Conservation (phyloP, 2,329 filamentous ascomycete genomes). For the Cytospora piceicola region DNA sequence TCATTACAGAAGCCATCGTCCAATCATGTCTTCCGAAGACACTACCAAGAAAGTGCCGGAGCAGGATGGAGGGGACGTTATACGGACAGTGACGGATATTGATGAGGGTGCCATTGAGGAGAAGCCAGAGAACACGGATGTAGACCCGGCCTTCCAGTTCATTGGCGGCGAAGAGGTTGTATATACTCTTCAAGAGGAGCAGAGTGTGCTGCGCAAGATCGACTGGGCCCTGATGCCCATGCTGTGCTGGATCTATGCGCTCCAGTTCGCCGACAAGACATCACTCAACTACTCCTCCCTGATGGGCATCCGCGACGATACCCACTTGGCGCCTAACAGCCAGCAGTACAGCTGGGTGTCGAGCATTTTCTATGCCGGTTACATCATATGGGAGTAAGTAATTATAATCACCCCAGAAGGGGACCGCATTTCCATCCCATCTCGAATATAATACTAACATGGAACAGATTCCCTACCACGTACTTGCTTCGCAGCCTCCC, state of each 20-base stretch:
- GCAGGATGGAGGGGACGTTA: neutral
- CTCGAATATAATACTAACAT: neutral
- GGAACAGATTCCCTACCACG: conserved; percentile 36
- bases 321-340: conserved; percentile 24
- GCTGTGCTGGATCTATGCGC: conserved; percentile 57
- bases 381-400: conserved; percentile 34
- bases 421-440: neutral
- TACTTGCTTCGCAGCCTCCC: conserved; percentile 40
- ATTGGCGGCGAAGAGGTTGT: conserved; percentile 5
- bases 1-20: neutral
- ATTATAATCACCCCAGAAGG: no score
- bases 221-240: conserved; percentile 63
- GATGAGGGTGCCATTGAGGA: conserved; percentile 5
- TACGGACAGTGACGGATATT: conserved; percentile 1
- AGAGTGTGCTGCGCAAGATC: conserved; percentile 53
- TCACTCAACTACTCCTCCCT: conserved; percentile 56
- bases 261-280: conserved; percentile 66
- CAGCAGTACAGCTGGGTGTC: conserved; percentile 34
- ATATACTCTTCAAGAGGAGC: neutral
- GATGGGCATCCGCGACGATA: conserved; percentile 32
- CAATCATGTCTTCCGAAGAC: neutral
- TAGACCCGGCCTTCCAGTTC: conserved; percentile 11
- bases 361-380: conserved; percentile 34
- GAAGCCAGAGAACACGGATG: conserved; percentile 6
- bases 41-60: neutral